phyloP scores from a whole-genome alignment of 805 yeast species.

The Cyberlindnera euphorbiiphila region DNA sequence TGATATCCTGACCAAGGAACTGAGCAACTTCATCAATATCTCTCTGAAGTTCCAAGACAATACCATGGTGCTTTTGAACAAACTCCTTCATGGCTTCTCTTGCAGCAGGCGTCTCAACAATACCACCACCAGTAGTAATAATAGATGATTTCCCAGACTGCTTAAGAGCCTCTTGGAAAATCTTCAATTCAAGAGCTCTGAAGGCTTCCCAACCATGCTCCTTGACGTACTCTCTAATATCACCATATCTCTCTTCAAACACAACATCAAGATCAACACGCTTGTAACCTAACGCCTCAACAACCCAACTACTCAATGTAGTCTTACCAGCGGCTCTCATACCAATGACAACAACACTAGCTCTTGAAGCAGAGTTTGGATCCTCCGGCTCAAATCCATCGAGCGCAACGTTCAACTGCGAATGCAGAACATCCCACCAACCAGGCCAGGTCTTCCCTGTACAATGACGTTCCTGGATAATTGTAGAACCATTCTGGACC shows the following conservation, averaged over 20 bases:
- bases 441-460: constrained; percentile 99
- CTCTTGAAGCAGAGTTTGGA: constrained; percentile 33
- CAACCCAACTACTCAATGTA: constrained; percentile 76
- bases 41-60: constrained; percentile 88
- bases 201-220: constrained; percentile 84
- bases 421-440: constrained; percentile 94
- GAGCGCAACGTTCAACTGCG: constrained; percentile 56
- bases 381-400: constrained; percentile 65
- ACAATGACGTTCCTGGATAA: constrained; percentile 82
- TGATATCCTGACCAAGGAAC: constrained; percentile 70
- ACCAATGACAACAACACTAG: constrained; percentile 75
- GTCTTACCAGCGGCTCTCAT: constrained; percentile 99
- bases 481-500: constrained; percentile 47
- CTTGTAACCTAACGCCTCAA: constrained; percentile 60
- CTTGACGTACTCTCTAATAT: constrained; percentile 59
- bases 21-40: constrained; percentile 74
- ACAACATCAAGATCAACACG: constrained; percentile 74
- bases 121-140: constrained; percentile 95
- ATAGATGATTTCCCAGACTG: constrained; percentile 46
- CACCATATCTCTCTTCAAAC: constrained; percentile 51
- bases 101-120: constrained; percentile 74
- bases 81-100: constrained; percentile 59
- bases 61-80: constrained; percentile 43
- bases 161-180: constrained; percentile 48
- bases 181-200: constrained; percentile 59